A percentile compares a stretch with the other conserved stretches of the same genome.
Evolutionary conservation across 768 basidiomycete genomes (phyloP).

Genomic region (Lactarius hatsudake): DNA sequence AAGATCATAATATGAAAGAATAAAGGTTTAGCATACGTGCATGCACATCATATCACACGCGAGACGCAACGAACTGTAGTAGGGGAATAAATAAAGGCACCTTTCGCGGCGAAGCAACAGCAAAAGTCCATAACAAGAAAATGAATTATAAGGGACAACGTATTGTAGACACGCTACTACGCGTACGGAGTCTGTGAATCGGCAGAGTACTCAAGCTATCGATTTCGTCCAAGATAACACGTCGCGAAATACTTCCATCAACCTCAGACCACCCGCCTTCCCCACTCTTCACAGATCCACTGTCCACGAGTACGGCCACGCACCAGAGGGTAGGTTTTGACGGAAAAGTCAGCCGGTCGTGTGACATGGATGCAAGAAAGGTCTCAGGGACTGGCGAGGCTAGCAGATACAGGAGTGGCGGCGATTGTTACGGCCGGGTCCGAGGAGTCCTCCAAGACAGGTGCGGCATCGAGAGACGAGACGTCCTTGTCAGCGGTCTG

Average conservation of each 20-base stretch:
- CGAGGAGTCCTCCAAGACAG: not conserved
- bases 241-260: not conserved
- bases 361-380: slow-evolving; percentile 11
- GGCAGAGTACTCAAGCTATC: not conserved
- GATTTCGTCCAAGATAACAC: not conserved
- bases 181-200: too few relatives aligned
- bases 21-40: too few relatives aligned
- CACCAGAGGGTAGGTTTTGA: not conserved
- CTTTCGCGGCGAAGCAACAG: too few relatives aligned
- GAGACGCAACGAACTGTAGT: too few relatives aligned
- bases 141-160: too few relatives aligned
- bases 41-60: too few relatives aligned
- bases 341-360: slow-evolving; percentile 18
- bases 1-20: too few relatives aligned
- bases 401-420: not conserved
- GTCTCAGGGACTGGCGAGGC: not conserved
- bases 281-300: slow-evolving; percentile 3
- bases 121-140: too few relatives aligned
- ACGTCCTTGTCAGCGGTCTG: too few relatives aligned
- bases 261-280: slow-evolving; percentile 17
- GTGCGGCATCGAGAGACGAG: not conserved
- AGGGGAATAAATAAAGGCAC: too few relatives aligned
- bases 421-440: slow-evolving; percentile 5
- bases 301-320: slow-evolving; percentile 10
- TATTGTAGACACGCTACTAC: too few relatives aligned